phyloP scores from a whole-genome alignment of 192 early-diverging fungal species.

The Helicostylum pulchrum region DNA sequence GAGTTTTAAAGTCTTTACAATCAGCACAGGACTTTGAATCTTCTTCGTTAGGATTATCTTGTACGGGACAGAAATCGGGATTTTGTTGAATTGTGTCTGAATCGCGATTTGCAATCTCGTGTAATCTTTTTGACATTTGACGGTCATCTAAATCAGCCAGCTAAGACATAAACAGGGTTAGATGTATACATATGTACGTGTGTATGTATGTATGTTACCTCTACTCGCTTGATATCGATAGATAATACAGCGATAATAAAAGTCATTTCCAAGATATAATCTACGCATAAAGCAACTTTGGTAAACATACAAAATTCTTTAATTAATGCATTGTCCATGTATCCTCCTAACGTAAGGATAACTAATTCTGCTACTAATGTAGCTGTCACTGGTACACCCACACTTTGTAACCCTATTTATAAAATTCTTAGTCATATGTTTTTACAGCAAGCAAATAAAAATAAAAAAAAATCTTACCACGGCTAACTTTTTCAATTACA shows the following conservation, averaged over 20 bases:
- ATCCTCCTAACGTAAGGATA: constrained; percentile 54
- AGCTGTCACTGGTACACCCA: constrained; percentile 63
- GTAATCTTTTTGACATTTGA: constrained; percentile 29
- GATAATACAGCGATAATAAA: constrained; percentile 79
- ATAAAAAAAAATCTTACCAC: constrained; percentile 32
- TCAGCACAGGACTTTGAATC: constrained; percentile 17
- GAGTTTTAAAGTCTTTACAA: constrained; percentile 34
- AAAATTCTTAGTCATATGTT: too few species aligned
- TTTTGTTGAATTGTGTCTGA: not conserved
- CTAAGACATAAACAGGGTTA: constrained; percentile 15
- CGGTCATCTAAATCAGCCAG: constrained; percentile 28
- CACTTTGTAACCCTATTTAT: constrained; percentile 63
- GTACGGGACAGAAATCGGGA: constrained; percentile 17
- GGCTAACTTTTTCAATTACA: constrained; percentile 68
- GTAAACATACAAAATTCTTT: constrained; percentile 77
- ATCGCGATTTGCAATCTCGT: constrained; percentile 18
- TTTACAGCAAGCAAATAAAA: not conserved
- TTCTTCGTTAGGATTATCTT: constrained; percentile 10
- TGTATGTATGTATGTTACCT: constrained; percentile 41
- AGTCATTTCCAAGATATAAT: constrained; percentile 77
- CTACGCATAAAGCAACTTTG: constrained; percentile 63
- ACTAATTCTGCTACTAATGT: constrained; percentile 54
- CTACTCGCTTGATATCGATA: constrained; percentile 77
- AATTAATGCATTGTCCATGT: constrained; percentile 55
- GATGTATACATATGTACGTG: not conserved